Conservation (phyloP, 1,139 yeast genomes). For the Geotrichum candidum region DNA sequence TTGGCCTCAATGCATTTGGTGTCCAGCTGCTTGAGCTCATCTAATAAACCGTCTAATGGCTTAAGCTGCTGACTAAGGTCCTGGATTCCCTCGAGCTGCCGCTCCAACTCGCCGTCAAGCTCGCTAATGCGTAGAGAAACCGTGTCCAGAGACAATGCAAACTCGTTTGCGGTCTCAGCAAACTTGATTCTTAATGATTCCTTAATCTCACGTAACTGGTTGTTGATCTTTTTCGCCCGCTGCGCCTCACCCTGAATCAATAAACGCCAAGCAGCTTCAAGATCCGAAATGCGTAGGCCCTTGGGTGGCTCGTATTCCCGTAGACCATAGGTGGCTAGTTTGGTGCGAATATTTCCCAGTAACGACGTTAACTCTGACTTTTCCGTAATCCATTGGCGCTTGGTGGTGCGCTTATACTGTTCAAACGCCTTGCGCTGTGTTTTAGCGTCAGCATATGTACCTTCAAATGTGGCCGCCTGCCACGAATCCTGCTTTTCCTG, state of each 20-base stretch:
- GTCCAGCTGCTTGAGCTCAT: slow-evolving; percentile 29
- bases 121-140: slow-evolving; percentile 32
- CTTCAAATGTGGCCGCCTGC: slow-evolving; percentile 28
- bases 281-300: slow-evolving; percentile 30
- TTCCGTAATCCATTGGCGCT: slow-evolving; percentile 39
- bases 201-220: slow-evolving; percentile 34
- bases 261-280: slow-evolving; percentile 35
- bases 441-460: slow-evolving; percentile 34
- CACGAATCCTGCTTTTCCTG: slow-evolving; percentile 24
- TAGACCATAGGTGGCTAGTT: slow-evolving; percentile 37
- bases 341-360: slow-evolving; percentile 38
- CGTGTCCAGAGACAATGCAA: slow-evolving; percentile 32
- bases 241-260: slow-evolving; percentile 34
- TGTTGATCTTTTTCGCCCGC: slow-evolving; percentile 34
- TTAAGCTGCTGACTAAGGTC: slow-evolving; percentile 31
- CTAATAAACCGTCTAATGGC: slow-evolving; percentile 32
- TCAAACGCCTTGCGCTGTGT: slow-evolving; percentile 29
- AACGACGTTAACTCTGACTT: slow-evolving; percentile 37
- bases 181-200: slow-evolving; percentile 46
- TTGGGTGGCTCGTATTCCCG: slow-evolving; percentile 36
- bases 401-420: slow-evolving; percentile 32
- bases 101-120: slow-evolving; percentile 38
- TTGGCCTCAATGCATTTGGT: slow-evolving; percentile 35
- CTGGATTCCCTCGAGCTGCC: slow-evolving; percentile 34
- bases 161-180: slow-evolving; percentile 37